Base-by-base conservation (phyloP, 305 asterid species). In the Solanum aculeatissimum region DNA sequence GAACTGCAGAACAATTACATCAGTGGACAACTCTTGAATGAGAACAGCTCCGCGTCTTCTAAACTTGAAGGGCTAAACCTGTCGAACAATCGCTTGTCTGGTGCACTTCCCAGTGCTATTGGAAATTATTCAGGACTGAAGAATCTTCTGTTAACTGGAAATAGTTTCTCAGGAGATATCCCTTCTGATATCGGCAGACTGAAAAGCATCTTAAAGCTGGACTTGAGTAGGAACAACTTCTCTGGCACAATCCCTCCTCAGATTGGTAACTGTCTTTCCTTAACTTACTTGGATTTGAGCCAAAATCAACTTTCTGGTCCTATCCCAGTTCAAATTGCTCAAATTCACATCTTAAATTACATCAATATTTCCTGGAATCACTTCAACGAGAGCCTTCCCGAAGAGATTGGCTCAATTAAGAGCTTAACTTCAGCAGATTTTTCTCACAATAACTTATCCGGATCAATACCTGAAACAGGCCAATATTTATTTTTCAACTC, bases 1-100 rank as follows among this genome's bases (percentile, higher is more conserved):
- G 96, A 93, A 85, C 88, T 93, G 70, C 96, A 91, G 45, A 90
- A 93, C 87, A 93, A 91, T 87, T 87, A 90, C 27, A 69, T 91
- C 7, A 89, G 89, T 25, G 94, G 96, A 57, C 29, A 84, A 5
- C 87, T 93, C 42, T 89, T 88, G 5, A 29, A 78, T 19, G 84
- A 85, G 69, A 89, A 84, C 25, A 74, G 81, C 66, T 84, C 49
- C 14, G 62, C 51, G 12, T 89, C 94, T 14, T 57, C 88, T 29
- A 86, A 83, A 35, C 91, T 93, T 11, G 96, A 93, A 45, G 91
- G 91, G n/a, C 84, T 91, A 23, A 91, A 91, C 84, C 88, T 93
- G 6, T 88, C 95, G 13, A 91, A 91, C 83, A 93, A 93, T 81
- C 88, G 81, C 45, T 83, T 93, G 25, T 70, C 90, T 11, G 95